Base-by-base conservation (phyloP, 345 rosid genomes). In the Bruguiera sexangula region DNA sequence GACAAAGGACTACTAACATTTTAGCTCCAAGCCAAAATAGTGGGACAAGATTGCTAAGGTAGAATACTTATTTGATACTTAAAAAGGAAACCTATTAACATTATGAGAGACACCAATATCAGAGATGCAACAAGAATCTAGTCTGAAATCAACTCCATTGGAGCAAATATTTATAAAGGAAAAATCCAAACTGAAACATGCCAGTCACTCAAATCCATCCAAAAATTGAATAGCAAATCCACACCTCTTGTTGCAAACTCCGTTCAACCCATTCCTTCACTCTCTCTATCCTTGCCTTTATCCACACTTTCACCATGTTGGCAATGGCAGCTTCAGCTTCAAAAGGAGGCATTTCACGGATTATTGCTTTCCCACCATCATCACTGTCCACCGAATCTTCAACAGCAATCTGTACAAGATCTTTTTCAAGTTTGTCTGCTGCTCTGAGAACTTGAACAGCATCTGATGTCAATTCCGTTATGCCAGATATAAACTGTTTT, bases 361-460 rank as follows among this genome's bases (percentile, higher is more conserved):
- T 94, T 66, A 94, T 89, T 62, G 93, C 96, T 83, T 94, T 94
- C 66, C 98, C 98, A 64, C 98, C 98, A 77, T 94, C 98, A 72
- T 94, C 98, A 70, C 97, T 86, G 74, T 94, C 96, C 68, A 94
- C 98, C 3, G 97, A 86, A 84, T 94, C 98, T 83, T 91, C 98
- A 26, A 94, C 98, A 29, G 98, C 98, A 65, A 94, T 91, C 83
- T 89, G 98, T 58, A 94, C 98, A 51, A 94, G 97, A 89, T 91
- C 97, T 77, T 91, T 82, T 82, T 94, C 98, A 77, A 92, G 84
- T 73, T 94, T 94, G 86, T 94, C 96, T 27, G 97, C 96, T 58
- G 90, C 97, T 79, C 98, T 86, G 73, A 94, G 71, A 36, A 89
- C 88, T 81, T 91, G 96, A 22, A 94, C 97, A 5, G 90, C 89